Base-by-base conservation (phyloP, 805 yeast species). In the Candida sonorensis region DNA sequence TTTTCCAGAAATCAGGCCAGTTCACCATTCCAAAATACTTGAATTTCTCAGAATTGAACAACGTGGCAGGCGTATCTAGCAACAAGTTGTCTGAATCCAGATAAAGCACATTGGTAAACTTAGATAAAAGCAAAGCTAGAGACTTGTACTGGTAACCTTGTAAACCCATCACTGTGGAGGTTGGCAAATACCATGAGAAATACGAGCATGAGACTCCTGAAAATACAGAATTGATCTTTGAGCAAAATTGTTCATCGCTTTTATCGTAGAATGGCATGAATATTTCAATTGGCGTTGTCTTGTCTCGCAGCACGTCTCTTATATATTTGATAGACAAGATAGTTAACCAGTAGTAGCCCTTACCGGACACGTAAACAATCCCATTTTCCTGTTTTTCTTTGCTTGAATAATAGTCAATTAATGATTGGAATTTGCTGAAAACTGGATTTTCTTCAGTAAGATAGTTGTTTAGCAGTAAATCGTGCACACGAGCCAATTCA, bases 1-100 rank as follows among this genome's bases (percentile, higher is more conserved):
- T 58, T 13, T 75, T 69, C 83, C 83, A 76, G 23, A 72, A 72
- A 50, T 76, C 82, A 5, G 83, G 83, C 82, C 83, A 76, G 11
- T 72, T 44, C 8, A 76, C 60, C 50, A 76, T 55, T 1, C 75
- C 72, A 21, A 59, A 58, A 10, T 59, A 55, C 29, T 51, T 46
- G 54, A 57, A 75, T 16, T 67, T 59, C 11, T 59, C 53, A 1
- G 70, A 59, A 4, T 56, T 53, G 33, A 76, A 69, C 22, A 77
- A 58, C 33, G 66, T 71, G 10, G 26, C 17, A 20, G 64, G 48
- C 41, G 53, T 51, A 33, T 43, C 51, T 14, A 68, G 51, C 4
- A 72, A 71, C 45, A 67, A 60, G 41, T 69, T 62, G 45, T 71
- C 76, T 1, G 73, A 65, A 44, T 71, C 77, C 32, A 71, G 40